A percentile compares a stretch with the other conserved stretches of the same genome.
Evolutionary conservation across 2,329 filamentous ascomycete genomes (phyloP).

Genomic region (Sporothrix globosa): DNA sequence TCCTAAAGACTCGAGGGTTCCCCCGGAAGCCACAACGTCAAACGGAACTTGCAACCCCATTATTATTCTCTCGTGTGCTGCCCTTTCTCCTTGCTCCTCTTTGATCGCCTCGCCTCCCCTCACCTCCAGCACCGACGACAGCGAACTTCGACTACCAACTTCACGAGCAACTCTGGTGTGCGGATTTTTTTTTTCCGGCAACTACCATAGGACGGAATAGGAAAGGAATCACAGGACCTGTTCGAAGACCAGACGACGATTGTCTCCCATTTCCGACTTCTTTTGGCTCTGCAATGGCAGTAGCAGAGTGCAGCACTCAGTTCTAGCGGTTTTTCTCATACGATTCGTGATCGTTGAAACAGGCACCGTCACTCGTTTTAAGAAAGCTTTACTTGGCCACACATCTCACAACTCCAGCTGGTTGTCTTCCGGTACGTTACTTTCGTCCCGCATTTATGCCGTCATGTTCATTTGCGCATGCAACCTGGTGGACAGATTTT

Average conservation of each 20-base stretch:
- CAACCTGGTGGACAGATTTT: not conserved
- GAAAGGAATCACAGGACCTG: not conserved
- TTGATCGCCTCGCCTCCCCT: constrained; percentile 14
- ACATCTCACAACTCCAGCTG: not conserved
- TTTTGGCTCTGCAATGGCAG: constrained; percentile 31
- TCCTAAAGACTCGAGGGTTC: constrained; percentile 4
- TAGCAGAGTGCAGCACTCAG: constrained; percentile 5
- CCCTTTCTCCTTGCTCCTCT: constrained; percentile 5
- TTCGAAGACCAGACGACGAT: not conserved
- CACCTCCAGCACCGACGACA: not conserved
- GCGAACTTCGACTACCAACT: not conserved
- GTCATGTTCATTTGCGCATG: not conserved
- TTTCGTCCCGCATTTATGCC: not conserved
- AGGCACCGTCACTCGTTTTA: not conserved
- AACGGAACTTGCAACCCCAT: constrained; percentile 4
- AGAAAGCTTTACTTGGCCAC: not conserved
- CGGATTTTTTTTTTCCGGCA: not conserved
- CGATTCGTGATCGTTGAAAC: not conserved
- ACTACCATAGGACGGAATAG: not conserved
- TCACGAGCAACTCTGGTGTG: not conserved
- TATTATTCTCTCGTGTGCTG: constrained; percentile 1
- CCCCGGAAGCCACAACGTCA: constrained; percentile 15
- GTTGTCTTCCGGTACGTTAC: not conserved
- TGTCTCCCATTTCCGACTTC: not conserved
- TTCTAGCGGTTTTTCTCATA: constrained; percentile 24